Conservation (phyloP, 306 rosid species). For the Ammopiptanthus mongolicus region DNA sequence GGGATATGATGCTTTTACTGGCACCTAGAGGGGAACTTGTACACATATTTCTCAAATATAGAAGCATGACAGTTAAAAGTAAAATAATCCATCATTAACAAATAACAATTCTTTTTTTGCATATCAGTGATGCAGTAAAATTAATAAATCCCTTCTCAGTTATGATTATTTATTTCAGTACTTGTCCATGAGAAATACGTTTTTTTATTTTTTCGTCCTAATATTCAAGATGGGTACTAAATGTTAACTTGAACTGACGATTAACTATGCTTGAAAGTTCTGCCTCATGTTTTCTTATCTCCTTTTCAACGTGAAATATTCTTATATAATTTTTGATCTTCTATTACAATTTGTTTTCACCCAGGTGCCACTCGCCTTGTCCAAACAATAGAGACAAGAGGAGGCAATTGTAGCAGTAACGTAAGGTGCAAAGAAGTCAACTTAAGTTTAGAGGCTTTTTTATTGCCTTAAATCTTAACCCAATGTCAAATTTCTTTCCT, state of each 20-base stretch:
- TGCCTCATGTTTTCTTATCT: neutral
- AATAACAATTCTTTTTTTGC: neutral
- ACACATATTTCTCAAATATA: neutral
- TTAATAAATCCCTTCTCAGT: neutral
- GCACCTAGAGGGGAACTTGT: neutral
- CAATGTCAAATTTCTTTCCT: neutral
- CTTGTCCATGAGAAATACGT: neutral
- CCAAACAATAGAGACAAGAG: neutral
- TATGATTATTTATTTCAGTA: neutral
- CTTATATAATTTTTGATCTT: neutral
- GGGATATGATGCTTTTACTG: neutral
- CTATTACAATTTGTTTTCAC: neutral
- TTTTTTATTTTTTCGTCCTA: neutral
- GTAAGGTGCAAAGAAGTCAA: neutral
- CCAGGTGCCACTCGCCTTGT: neutral
- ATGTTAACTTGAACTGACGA: neutral
- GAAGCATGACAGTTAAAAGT: neutral
- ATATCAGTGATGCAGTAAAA: neutral
- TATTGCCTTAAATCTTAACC: neutral
- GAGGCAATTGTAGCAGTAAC: neutral
- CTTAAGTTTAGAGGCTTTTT: neutral
- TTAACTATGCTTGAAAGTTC: neutral
- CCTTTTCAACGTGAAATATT: neutral
- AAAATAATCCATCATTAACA: neutral
- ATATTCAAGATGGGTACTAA: neutral